Base-by-base conservation (phyloP, 495 filamentous ascomycete genomes). In the Corynascus novoguineensis region DNA sequence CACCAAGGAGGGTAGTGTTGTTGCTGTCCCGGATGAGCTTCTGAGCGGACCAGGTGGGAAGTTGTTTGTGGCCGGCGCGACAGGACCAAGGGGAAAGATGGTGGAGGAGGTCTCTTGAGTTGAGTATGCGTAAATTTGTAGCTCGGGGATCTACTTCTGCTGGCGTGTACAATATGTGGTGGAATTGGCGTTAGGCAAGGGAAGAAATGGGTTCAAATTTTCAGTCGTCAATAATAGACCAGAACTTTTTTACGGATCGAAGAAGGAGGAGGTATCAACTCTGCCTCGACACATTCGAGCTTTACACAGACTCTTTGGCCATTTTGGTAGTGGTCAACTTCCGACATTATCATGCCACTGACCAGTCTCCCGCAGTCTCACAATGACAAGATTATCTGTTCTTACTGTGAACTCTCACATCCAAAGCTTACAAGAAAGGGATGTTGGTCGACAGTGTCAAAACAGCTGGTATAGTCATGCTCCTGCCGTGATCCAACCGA, bases 1-100 rank as follows among this genome's bases (percentile, higher is more conserved):
- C 69, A 86, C 71, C 63, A 82, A 80, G 48, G 73, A 83, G 22
- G 89, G 91, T 10, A 87, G 75, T 60, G 75, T 68, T 37, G 70
- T 95, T 34, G 81, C 79, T 45, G 86, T 97, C 35, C 93, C 95
- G 4, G 83, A 86, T 12, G 89, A 93, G 64, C 92, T 92, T 85
- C 61, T 96, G 41, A 79, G 75, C 1, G 83, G 78, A 7, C 85
- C 88, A 4, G 80, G 79, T 5, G 90, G 89, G 8, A 78, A 69
- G 58, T 60, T 86, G 15, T 95, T 88, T 68, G 28, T 50, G 9
- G 55, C 31, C n/a, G 52, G 34, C 19, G 49, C 34, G 62, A 68
- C 15, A 58, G 60, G 6, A 70, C 53, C 29, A 31, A 35, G 17
- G 65, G 68, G 67, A 12, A 76, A 74, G 63, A 71, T 74, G 71